Conservation (phyloP, 148 eudicot species). For the Chenopodium suecicum region DNA sequence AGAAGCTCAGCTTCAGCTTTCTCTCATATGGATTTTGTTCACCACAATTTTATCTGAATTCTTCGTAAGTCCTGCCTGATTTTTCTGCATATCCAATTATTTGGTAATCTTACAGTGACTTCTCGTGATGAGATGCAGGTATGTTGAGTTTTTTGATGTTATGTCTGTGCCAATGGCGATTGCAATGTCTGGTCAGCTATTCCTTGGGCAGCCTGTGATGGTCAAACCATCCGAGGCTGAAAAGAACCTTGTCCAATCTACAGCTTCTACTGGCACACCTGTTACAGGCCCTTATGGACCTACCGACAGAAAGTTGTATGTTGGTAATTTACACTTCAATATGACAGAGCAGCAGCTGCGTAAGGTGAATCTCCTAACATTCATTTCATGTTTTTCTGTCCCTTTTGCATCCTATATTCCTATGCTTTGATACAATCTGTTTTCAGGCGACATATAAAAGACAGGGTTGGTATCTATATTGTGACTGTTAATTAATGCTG, state of each 20-base stretch:
- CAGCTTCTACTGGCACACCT: conserved; percentile 59
- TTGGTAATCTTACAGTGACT: conserved; percentile 23
- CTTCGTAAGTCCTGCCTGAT: conserved; percentile 39
- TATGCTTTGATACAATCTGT: background rate
- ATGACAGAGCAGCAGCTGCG: conserved; percentile 90
- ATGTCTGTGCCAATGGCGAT: conserved; percentile 99
- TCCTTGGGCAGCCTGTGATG: conserved; percentile 96
- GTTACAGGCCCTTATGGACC: conserved; percentile 90
- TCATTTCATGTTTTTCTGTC: background rate
- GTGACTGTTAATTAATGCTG: background rate
- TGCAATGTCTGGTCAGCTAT: conserved; percentile 84
- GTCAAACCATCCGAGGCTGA: conserved; percentile 99
- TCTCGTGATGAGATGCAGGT: conserved; percentile 51
- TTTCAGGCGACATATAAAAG: background rate
- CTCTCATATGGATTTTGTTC: conserved; percentile 40
- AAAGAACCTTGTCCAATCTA: conserved; percentile 96
- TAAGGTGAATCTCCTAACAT: conserved; percentile 44
- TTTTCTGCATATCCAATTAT: conserved; percentile 9
- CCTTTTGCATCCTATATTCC: background rate
- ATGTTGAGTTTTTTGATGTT: conserved; percentile 85
- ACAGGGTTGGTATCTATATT: background rate
- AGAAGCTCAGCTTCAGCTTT: conserved; percentile 47
- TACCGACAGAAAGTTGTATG: conserved; percentile 89
- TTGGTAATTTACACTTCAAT: conserved; percentile 93
- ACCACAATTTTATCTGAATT: conserved; percentile 33